Evolutionary conservation across 305 asterid genomes (phyloP).

Genomic region (Fraxinus platypoda): DNA sequence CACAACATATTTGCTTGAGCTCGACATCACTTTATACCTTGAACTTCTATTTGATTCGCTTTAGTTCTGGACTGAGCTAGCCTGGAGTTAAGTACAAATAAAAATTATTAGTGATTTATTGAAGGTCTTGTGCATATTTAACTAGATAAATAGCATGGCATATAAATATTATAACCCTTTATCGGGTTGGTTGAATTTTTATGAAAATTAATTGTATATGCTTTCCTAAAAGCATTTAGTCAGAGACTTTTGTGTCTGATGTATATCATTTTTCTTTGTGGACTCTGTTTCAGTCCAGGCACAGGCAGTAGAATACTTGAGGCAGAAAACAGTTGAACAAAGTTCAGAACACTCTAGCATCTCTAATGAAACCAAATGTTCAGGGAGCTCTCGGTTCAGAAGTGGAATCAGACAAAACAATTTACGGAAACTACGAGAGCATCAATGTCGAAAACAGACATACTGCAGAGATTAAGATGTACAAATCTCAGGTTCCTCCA

Average conservation of each 20-base stretch:
- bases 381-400: conserved; percentile 58
- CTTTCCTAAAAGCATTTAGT: not conserved
- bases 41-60: not conserved
- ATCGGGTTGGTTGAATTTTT: not conserved
- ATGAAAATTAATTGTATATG: not conserved
- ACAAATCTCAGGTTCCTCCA: conserved; percentile 17
- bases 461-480: conserved; percentile 19
- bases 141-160: not conserved
- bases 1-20: conserved; percentile 2
- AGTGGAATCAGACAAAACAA: conserved; percentile 62
- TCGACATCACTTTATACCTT: not conserved
- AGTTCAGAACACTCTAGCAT: conserved; percentile 24
- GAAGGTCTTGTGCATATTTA: not conserved
- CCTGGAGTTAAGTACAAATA: conserved; percentile 11
- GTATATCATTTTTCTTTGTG: conserved; percentile 22
- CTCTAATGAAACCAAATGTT: conserved; percentile 34
- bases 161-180: not conserved
- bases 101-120: not conserved
- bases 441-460: conserved; percentile 32
- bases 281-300: conserved; percentile 64
- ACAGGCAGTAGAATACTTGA: conserved; percentile 56
- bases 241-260: not conserved
- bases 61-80: conserved; percentile 12
- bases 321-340: conserved; percentile 40
- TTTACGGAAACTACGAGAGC: conserved; percentile 45